Conservation (phyloP, 768 basidiomycete species). For the Suillus discolor region DNA sequence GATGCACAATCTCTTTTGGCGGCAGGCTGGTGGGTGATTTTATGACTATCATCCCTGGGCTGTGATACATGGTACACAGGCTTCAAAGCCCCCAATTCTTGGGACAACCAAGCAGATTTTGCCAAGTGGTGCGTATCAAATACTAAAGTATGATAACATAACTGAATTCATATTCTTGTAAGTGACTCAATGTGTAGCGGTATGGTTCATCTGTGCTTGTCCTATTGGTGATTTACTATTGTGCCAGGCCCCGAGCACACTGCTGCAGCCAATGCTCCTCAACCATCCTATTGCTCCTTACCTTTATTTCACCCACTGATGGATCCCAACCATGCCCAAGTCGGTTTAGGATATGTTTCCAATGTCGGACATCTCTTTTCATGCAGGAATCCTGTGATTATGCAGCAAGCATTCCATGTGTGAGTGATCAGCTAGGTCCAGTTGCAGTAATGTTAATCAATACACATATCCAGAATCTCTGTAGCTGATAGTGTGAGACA, state of each 20-base stretch:
- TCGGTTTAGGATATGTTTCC: slow-evolving; percentile 49
- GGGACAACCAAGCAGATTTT: slow-evolving; percentile 57
- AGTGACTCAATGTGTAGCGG: slow-evolving; percentile 58
- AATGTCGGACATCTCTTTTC: slow-evolving; percentile 56
- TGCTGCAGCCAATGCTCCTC: slow-evolving; percentile 39
- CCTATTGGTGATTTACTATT: background rate
- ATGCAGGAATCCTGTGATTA: slow-evolving; percentile 54
- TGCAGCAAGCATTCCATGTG: slow-evolving; percentile 64
- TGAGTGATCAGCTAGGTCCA: slow-evolving; percentile 31
- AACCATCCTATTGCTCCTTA: slow-evolving; percentile 56
- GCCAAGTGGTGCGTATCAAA: slow-evolving; percentile 47
- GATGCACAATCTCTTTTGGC: slow-evolving; percentile 58
- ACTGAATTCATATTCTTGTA: background rate
- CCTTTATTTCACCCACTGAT: slow-evolving; percentile 53
- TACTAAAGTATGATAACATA: background rate
- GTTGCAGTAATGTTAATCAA: background rate
- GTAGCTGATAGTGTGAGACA: slow-evolving; percentile 47
- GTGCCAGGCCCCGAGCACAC: slow-evolving; percentile 52
- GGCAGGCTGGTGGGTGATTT: slow-evolving; percentile 48
- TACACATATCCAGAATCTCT: slow-evolving; percentile 45
- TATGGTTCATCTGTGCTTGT: slow-evolving; percentile 14
- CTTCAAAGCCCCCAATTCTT: slow-evolving; percentile 66
- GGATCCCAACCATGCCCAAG: slow-evolving; percentile 27
- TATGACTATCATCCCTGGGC: background rate
- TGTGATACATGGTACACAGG: slow-evolving; percentile 33